Evolutionary conservation across 176 grass and related monocot species (phyloP), one percentile per base, ranked within the genome.

Genomic region (Phoenix dactylifera): DNA sequence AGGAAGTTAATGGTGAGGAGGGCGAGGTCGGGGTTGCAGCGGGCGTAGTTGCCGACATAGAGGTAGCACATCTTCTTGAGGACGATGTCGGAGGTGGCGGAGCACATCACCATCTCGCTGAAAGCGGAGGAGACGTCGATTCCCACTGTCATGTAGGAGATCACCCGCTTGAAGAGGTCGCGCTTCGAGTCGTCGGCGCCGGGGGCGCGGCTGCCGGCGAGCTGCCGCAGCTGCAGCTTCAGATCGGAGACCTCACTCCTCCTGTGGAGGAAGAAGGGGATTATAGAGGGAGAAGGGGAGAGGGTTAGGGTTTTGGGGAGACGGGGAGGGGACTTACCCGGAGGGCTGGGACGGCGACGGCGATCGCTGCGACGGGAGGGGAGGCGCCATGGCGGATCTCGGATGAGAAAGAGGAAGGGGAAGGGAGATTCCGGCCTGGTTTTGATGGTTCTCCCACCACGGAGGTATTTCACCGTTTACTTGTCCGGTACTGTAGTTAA

Each of bases 51-150:
- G 24, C 93, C 93, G 52, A 98, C 94, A 32, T 98, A 98, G 76
- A 98, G 88, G 61, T 98, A 98, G 76, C 88, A 98, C 94, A 98
- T 98, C 94, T 98, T 93, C 76, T 93, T 98, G 15, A 91, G 78
- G 59, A 98, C 94, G 25, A 89, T 81, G 57, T 98, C 94, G 49
- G 88, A 93, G 48, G 94, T 98, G 62, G 94, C 94, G 23, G 88
- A 98, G 82, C 88, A 98, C 79, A 98, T 84, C 30, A 98, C 94
- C 88, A 98, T 98, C 88, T 98, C 94, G 52, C 94, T 89, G 60
- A 98, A 98, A 59, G 87, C 84, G 7, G 87, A 73, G 14, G 93
- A 98, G 23, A 98, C 93, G 74, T 98, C 93, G 85, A 98, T 86
- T 49, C 93, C 93, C 15, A 86, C 84, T 16, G 93, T 98, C 93